Base-by-base conservation (phyloP, 106 monocot species). In the Triglochin maritima region DNA sequence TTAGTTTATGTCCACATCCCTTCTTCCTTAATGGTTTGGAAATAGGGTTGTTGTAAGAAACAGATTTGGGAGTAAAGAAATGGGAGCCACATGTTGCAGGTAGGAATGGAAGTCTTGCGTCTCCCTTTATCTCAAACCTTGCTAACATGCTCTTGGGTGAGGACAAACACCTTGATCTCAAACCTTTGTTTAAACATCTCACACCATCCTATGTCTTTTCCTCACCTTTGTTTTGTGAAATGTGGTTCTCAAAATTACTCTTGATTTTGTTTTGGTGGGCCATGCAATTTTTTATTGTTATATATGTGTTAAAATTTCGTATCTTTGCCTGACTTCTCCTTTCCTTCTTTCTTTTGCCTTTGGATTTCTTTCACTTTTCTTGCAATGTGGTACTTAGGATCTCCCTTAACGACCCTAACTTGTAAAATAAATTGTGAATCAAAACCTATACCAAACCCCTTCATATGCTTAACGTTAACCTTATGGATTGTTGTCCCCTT, bases 141-240 rank as follows among this genome's bases (percentile, higher is more conserved):
- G 73, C 67, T 67, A 74, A 79, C 79, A 79, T 73, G 79, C 73
- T 57, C 63, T 60, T 79, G 68, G 47, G 59, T 74, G 56, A 69
- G 64, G 74, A 79, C 79, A 62, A 45, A 29, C 29, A 29, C 29
- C 29, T n/a, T n/a, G n/a, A 29, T 29, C 29, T 29, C 29, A 29
- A 29, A 29, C 29, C 29, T 29, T 1, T 29, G 29, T 29, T 29
- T 29, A 29, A 29, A 29, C 29, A 0, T 29, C 29, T 29, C 29
- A 29, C 29, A 29, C 29, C 29, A 29, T 29, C 29, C 29, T 29
- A n/a, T n/a, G 29, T 29, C 29, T 29, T 29, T 29, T 29, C 29
- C 29, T 29, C 29, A 29, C 46, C 62, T 55, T 4, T 55, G 11
- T 55, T 55, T 12, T 12, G 14, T 55, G 6, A 12, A 10, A 12